Evolutionary conservation across 2,329 filamentous ascomycete species (phyloP).

Genomic region (Colletotrichum viniferum): DNA sequence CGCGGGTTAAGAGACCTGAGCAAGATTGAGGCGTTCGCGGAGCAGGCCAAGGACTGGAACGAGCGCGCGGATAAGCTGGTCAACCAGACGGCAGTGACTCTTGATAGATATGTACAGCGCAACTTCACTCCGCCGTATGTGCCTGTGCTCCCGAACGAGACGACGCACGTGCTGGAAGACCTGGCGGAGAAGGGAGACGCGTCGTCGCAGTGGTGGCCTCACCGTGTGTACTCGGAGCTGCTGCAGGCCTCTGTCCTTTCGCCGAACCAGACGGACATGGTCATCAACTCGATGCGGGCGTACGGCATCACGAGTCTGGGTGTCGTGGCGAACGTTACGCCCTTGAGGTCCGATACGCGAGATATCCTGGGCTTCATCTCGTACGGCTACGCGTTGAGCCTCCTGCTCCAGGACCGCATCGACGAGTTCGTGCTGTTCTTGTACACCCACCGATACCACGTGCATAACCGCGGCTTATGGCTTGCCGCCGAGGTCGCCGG

Average conservation of each 20-base stretch:
- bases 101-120: not conserved
- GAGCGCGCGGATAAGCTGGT: not conserved
- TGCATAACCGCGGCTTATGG: not conserved
- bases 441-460: not conserved
- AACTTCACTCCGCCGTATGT: not conserved
- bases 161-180: not conserved
- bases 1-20: not conserved
- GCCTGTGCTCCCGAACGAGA: not conserved
- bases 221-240: not conserved
- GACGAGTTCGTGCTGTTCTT: not conserved
- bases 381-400: not conserved
- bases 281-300: not conserved
- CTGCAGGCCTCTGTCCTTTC: not conserved
- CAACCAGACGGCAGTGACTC: not conserved
- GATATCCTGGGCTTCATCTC: conserved; percentile 1
- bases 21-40: not conserved
- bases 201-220: not conserved
- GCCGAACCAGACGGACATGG: not conserved
- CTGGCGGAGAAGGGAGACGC: not conserved
- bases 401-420: not conserved
- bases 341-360: not conserved
- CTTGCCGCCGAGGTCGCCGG: not conserved
- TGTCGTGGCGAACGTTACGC: not conserved
- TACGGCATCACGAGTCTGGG: not conserved
- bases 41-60: not conserved